Base-by-base conservation (phyloP, 2,329 filamentous ascomycete genomes). In the Ophiostoma ips region DNA sequence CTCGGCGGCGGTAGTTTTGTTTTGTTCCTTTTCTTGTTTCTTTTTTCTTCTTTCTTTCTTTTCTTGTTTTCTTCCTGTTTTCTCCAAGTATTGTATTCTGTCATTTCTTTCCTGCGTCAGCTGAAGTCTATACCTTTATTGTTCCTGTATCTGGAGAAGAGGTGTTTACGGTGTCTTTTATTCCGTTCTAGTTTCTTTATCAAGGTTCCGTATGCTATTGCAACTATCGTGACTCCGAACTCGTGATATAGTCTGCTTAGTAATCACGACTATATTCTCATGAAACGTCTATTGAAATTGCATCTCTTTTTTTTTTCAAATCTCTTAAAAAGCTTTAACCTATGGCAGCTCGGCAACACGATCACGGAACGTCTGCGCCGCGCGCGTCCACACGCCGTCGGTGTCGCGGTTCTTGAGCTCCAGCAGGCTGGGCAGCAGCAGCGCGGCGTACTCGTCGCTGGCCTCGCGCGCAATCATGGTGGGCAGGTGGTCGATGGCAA, bases 401-500 rank as follows among this genome's bases (percentile, higher is more conserved):
- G 74, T 83, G 52, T 75, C 69, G 63, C 86, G 78, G 62, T 92
- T 77, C 65, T 92, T 87, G 55, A 95, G 73, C 53, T 81, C 74
- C 53, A 92, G 66, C 57, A 95, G 68, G 60, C 80, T 84, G 18
- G 87, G 87, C 60, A 94, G 70, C 56, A 95, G 71, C 45, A 84
- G 83, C 48, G 76, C 71, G 64, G 82, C 87, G 69, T 94, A 95
- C 18, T 63, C 82, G 68, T 95, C 88, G 40, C 81, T 87, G 24
- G 87, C 82, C 69, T 95, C 90, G 49, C 90, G 75, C 1, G 90
- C 86, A 35, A 96, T 72, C 57, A 95, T 76, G 49, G 80, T 84
- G 4, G 87, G 87, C 48, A 94, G 73, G 62, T 94, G 87, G 65
- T 94, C 86, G 60, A 94, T 92, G 63, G 80, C 84, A 66, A 95